Base-by-base conservation (phyloP, 2,329 filamentous ascomycete genomes). In the Coniochaeta sp. region DNA sequence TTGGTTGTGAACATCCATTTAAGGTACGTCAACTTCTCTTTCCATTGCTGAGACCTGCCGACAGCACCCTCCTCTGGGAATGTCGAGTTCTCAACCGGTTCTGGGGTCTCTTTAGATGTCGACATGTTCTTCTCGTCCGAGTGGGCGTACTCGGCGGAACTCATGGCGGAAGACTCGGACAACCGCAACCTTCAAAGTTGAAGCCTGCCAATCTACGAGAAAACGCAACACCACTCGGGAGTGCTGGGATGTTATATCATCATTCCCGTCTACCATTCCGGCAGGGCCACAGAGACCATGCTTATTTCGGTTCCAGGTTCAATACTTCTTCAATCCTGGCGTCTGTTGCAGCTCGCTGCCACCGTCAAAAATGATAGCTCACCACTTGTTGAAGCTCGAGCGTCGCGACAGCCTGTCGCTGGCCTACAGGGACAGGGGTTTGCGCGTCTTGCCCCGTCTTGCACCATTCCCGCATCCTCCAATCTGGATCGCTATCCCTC, bases 1-100 rank as follows among this genome's bases (percentile, higher is more conserved):
- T 60, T 62, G 45, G 62, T 67, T 3, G 63, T 64, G 48, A 69
- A 65, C 14, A 65, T 65, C 52, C 65, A 61, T 52, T 63, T 66
- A 42, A 62, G 52, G 49, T 65, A 60, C 14, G 45, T 24, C 38
- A 42, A 22, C n/a, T 26, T 42, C 7, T 16, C 38, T 24, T 14
- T 12, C 38, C 38, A 42, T 24, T 22, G 42, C 42, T 24, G 38
- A 14, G 4, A 42, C 20, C 12, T 14, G 20, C 38, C 35, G 30
- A 33, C 31, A 12, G 35, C 16, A 22, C 22, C 27, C 14, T 12
- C 33, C 14, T 33, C 32, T 4, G 48, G 20, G 22, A 47, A 42
- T 8, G 38, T 42, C 10, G 38, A 13, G 38, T 42, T 42, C 12
- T 26, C 38, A 13, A 8, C 12, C 3, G 38, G 10, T 9, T 42